Evolutionary conservation across 2,329 filamentous ascomycete genomes (phyloP).

Genomic region (Colletotrichum eremochloae): DNA sequence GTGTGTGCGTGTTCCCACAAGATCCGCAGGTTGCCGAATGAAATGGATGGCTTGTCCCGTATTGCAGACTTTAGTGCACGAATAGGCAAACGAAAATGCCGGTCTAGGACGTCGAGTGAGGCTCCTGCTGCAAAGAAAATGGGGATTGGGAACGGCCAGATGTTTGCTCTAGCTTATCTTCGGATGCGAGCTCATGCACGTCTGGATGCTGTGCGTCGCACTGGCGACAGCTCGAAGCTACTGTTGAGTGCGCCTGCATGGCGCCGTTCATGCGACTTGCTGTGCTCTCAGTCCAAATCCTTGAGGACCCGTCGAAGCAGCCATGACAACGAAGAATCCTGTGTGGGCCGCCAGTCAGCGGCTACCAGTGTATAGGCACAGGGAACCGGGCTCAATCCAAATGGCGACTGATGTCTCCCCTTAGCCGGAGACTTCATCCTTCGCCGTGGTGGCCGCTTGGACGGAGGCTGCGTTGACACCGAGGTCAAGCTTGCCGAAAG

Average conservation of each 20-base stretch:
- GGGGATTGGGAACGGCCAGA: slow-evolving; percentile 10
- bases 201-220: slow-evolving; percentile 36
- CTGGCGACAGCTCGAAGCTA: slow-evolving; percentile 33
- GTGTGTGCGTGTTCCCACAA: neutral
- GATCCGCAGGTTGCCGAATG: slow-evolving; percentile 25
- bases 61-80: neutral
- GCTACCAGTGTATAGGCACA: neutral
- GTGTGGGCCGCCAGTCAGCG: slow-evolving; percentile 1
- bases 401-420: neutral
- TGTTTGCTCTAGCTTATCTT: slow-evolving; percentile 18
- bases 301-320: neutral
- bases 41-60: neutral
- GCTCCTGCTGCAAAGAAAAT: slow-evolving; percentile 15
- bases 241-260: slow-evolving; percentile 35
- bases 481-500: slow-evolving; percentile 25
- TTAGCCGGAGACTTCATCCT: neutral
- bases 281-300: slow-evolving; percentile 8
- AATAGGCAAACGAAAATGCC: neutral
- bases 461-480: slow-evolving; percentile 19
- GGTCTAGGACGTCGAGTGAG: slow-evolving; percentile 11
- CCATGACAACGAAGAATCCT: slow-evolving; percentile 15
- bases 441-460: neutral
- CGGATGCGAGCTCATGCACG: slow-evolving; percentile 37
- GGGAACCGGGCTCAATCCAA: slow-evolving; percentile 2
- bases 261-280: slow-evolving; percentile 38